These are phyloP conservation scores for Penicillium alfredii DNA, from an alignment of 495 filamentous ascomycete species.

Conservation along the genomic window DNA sequence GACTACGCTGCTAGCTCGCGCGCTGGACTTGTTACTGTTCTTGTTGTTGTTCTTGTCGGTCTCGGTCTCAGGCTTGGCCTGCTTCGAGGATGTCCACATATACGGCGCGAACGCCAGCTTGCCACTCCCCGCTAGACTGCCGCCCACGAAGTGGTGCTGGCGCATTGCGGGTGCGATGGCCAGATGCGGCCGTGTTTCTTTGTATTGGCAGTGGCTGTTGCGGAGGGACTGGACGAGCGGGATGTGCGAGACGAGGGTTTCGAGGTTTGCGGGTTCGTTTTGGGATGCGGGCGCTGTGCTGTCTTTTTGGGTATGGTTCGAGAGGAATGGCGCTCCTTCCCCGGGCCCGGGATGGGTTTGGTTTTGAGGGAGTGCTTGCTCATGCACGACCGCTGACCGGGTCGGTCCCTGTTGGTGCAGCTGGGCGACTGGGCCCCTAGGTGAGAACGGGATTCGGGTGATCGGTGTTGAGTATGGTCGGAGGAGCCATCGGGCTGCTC, in stretches of 20 bases:
- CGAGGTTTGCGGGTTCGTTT: conserved; percentile 28
- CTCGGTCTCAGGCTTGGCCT: too few relatives aligned
- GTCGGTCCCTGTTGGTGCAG: conserved; percentile 25
- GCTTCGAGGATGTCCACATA: conserved; percentile 45
- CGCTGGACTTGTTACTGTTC: conserved; percentile 24
- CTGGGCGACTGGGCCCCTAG: conserved; percentile 2
- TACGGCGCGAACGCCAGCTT: conserved; percentile 74
- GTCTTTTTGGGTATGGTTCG: conserved; percentile 9
- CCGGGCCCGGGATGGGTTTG: conserved; percentile 6
- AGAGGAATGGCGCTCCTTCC: conserved; percentile 9
- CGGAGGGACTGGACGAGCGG: conserved; percentile 64
- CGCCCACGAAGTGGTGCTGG: conserved; percentile 35
- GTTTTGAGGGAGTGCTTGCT: conserved; percentile 21
- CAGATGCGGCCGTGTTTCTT: conserved; percentile 64
- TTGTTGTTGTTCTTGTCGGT: conserved; percentile 5
- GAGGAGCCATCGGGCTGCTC: conserved; percentile 7
- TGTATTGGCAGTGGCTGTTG: conserved; percentile 48
- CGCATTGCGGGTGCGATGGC: conserved; percentile 26
- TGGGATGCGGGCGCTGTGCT: conserved; percentile 5
- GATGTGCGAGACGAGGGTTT: conserved; percentile 64
- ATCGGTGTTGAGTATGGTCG: conserved; percentile 5
- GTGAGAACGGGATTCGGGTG: neutral
- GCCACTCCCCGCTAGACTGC: conserved; percentile 56
- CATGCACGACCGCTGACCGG: conserved; percentile 24
- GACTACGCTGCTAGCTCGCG: conserved; percentile 21